Evolutionary conservation across 768 basidiomycete species (phyloP), one percentile per base, ranked within the genome.

Genomic region (Kwoniella pini): DNA sequence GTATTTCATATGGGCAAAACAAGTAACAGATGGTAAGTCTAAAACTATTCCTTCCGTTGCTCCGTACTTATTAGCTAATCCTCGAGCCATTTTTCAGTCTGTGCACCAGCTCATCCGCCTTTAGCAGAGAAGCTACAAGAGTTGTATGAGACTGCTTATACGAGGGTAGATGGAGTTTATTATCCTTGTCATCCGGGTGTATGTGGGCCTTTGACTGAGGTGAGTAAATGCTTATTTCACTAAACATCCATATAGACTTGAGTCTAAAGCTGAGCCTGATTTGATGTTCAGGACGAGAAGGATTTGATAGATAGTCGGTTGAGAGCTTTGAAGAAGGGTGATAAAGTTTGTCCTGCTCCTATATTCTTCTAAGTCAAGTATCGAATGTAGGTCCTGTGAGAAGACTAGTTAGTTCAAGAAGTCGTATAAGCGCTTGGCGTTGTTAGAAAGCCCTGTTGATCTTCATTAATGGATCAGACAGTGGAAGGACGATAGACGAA

Each of bases 1-100:
- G 42, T 78, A 78, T 56, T 78, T 78, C 50, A 63, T 71, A 38
- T 75, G 73, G 73, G 73, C 73, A 1, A 74, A 74, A 40, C 65
- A 74, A 39, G 72, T 74, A 17, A 74, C 72, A 6, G 72, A 74
- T 64, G 60, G 72, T 71, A 39, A 57, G 67, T 67, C 19, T 21
- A 19, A 19, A 42, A 15, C 53, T n/a, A 11, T 10, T 54, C 10
- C 21, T 26, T 21, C 31, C 11, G 22, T n/a, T n/a, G n/a, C n/a
- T n/a, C n/a, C n/a, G n/a, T n/a, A n/a, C n/a, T n/a, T n/a, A n/a
- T n/a, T n/a, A n/a, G n/a, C n/a, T n/a, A 26, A 7, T 3, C 22
- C 1, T 26, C 22, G 27, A 22, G 19, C 38, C 0, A 6, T 26
- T 30, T 33, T 43, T 1, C 46, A 75, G 73, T 70, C 28, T 75